phyloP scores from a whole-genome alignment of 2,329 filamentous ascomycete species.

The Hymenoscyphus scutula region DNA sequence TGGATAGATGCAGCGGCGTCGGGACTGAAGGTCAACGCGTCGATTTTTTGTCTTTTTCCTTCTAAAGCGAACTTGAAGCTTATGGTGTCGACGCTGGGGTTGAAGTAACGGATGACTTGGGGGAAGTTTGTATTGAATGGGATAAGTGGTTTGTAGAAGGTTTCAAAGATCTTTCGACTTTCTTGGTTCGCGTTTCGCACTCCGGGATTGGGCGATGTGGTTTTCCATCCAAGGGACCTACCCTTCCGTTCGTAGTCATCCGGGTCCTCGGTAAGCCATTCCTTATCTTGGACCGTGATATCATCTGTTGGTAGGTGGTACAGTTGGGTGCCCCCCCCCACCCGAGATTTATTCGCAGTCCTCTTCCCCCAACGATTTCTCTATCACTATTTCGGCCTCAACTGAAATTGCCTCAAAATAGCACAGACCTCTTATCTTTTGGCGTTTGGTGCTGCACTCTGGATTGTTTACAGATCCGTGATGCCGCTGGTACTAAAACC shows the following conservation, averaged over 20 bases:
- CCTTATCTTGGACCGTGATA: no score
- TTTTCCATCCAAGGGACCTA: not conserved
- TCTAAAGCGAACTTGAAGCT: not conserved
- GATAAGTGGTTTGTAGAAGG: not conserved
- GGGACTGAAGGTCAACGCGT: not conserved
- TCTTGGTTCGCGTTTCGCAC: not conserved
- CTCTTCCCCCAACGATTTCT: no score
- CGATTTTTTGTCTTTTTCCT: no score
- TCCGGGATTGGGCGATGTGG: not conserved
- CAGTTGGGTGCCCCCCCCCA: no score
- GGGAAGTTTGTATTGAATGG: not conserved
- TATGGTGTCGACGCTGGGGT: not conserved
- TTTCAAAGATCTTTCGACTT: not conserved
- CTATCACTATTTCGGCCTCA: no score
- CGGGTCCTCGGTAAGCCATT: no score
- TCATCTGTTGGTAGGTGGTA: no score
- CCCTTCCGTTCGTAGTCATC: no score
- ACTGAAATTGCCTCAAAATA: no score
- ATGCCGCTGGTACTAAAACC: slow-evolving; percentile 89
- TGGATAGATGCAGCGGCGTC: not conserved
- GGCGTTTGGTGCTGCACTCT: not conserved
- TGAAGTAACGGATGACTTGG: not conserved
- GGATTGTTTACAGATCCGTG: slow-evolving; percentile 52
- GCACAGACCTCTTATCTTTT: not conserved
- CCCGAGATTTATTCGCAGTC: no score